Conservation (phyloP, 305 asterid genomes). For the Fraxinus velutina region DNA sequence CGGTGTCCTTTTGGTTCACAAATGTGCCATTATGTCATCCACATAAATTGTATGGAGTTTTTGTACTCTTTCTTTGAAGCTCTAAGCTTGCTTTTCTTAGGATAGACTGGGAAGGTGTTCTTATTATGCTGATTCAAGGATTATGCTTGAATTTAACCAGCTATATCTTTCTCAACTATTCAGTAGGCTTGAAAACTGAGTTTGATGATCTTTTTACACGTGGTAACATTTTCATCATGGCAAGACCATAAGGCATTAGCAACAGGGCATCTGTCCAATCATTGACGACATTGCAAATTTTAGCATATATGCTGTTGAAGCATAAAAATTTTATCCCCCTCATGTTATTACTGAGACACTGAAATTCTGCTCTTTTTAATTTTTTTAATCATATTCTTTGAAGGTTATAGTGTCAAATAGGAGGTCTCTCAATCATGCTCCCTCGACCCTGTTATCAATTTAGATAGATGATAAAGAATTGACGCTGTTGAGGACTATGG, state of each 20-base stretch:
- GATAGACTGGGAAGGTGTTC: neutral
- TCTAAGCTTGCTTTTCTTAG: neutral
- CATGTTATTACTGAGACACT: neutral
- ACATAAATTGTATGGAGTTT: neutral
- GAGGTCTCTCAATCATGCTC: neutral
- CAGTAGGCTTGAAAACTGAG: neutral
- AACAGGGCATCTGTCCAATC: neutral
- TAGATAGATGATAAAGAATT: neutral
- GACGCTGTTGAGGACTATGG: neutral
- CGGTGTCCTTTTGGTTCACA: neutral
- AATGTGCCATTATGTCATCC: neutral
- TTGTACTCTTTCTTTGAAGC: neutral
- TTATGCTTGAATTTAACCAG: neutral
- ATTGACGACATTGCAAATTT: neutral
- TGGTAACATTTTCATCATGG: neutral
- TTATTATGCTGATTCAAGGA: neutral
- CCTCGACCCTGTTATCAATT: neutral
- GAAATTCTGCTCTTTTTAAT: neutral
- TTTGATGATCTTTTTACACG: neutral
- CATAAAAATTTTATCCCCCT: neutral
- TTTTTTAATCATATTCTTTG: neutral
- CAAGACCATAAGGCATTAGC: neutral
- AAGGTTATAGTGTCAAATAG: neutral
- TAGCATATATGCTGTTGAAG: neutral
- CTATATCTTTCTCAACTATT: neutral